Conservation (phyloP, 148 eudicot genomes). For the Vaccinium myrtillus region DNA sequence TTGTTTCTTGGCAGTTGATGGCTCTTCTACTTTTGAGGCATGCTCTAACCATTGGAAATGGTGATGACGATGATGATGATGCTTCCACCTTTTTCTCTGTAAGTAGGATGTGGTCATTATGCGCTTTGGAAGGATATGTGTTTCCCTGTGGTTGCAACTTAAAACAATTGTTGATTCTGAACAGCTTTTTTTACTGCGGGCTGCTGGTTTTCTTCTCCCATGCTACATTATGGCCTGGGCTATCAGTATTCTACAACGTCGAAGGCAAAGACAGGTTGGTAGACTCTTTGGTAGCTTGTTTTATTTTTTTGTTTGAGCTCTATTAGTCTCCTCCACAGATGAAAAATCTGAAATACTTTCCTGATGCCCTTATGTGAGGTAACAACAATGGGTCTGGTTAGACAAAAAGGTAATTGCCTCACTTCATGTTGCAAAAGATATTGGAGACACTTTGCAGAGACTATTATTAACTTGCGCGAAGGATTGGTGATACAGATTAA, state of each 20-base stretch:
- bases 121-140: neutral
- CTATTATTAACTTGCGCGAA: neutral
- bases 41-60: slow-evolving; percentile 52
- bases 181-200: slow-evolving; percentile 83
- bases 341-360: neutral
- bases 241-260: slow-evolving; percentile 66
- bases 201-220: slow-evolving; percentile 84
- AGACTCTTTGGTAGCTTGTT: neutral
- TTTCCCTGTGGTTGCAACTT: neutral
- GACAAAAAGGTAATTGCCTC: neutral
- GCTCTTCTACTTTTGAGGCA: slow-evolving; percentile 83
- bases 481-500: neutral
- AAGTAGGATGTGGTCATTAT: slow-evolving; percentile 24
- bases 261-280: slow-evolving; percentile 78
- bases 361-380: neutral
- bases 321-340: neutral
- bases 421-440: neutral
- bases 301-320: neutral
- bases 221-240: slow-evolving; percentile 95
- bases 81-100: slow-evolving; percentile 74
- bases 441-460: neutral
- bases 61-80: slow-evolving; percentile 73
- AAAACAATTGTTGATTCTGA: slow-evolving; percentile 14
- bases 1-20: slow-evolving; percentile 55
- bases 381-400: neutral